Percentiles rank a stretch among this genome's conserved stretches.
Evolutionary conservation across 176 grass and related monocot genomes (phyloP).

Genomic region (Oropetium thomaeum): DNA sequence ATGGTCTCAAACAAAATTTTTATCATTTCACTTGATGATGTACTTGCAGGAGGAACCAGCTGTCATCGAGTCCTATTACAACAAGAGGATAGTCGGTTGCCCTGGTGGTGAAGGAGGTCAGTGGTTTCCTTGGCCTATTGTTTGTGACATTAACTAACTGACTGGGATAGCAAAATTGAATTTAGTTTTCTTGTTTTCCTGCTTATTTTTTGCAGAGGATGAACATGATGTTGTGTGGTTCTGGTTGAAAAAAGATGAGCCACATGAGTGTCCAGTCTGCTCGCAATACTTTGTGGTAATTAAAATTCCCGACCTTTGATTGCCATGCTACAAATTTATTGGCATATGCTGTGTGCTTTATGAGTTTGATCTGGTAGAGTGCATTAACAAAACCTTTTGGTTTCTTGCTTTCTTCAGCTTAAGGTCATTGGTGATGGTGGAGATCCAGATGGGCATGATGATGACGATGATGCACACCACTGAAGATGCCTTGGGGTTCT

Average conservation of each 20-base stretch:
- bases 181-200: background rate
- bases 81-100: conserved; percentile 98
- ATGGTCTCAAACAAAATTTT: background rate
- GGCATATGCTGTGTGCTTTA: background rate
- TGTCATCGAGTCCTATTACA: conserved; percentile 80
- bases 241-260: conserved; percentile 97
- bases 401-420: conserved; percentile 58
- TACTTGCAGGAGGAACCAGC: conserved; percentile 82
- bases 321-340: conserved; percentile 3
- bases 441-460: conserved; percentile 67
- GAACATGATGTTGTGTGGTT: conserved; percentile 99
- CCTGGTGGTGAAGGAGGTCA: conserved; percentile 87
- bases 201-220: conserved; percentile 72
- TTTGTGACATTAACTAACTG: background rate
- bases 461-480: conserved; percentile 61
- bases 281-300: conserved; percentile 95
- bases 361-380: background rate
- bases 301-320: conserved; percentile 6
- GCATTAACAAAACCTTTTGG: background rate
- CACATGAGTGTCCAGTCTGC: conserved; percentile 91
- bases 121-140: conserved; percentile 15
- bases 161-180: background rate
- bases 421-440: conserved; percentile 96
- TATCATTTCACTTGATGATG: conserved; percentile 21
- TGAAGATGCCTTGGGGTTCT: conserved; percentile 33